Evolutionary conservation across 2,329 filamentous ascomycete genomes (phyloP).

Genomic region (Helotiales sp.): DNA sequence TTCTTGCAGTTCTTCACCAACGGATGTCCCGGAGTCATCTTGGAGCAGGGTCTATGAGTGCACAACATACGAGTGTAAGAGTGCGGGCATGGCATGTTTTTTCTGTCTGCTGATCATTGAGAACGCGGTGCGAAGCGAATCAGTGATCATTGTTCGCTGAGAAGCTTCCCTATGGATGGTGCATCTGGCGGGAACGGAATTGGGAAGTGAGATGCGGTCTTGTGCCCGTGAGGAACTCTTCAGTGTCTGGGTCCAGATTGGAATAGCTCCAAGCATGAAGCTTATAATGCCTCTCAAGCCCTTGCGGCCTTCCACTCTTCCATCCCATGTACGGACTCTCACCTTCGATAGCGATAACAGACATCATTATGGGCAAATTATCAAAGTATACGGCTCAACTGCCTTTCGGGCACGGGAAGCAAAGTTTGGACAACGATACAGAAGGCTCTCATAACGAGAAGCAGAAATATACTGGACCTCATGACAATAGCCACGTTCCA

Average conservation of each 20-base stretch:
- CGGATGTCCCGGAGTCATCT: constrained; percentile 5
- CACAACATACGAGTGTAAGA: background rate
- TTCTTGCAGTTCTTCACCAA: background rate
- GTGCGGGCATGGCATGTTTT: background rate
- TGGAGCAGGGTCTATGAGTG: background rate
- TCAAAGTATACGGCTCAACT: constrained; percentile 14
- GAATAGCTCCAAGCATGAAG: background rate
- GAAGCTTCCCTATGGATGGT: background rate
- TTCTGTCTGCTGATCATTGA: background rate
- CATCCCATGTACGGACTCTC: constrained; percentile 2
- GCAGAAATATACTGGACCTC: constrained; percentile 15
- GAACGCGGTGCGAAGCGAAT: background rate
- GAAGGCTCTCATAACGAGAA: constrained; percentile 16
- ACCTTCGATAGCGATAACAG: constrained; percentile 3
- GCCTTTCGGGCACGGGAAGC: constrained; percentile 8
- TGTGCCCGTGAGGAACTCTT: background rate
- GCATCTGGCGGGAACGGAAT: background rate
- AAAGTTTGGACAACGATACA: constrained; percentile 8
- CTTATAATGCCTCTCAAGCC: background rate
- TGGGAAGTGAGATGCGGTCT: background rate
- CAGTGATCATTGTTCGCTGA: background rate
- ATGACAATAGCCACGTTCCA: constrained; percentile 21
- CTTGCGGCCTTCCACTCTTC: background rate
- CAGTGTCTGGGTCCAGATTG: background rate
- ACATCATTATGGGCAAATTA: constrained; percentile 17